Conservation (phyloP, 306 rosid species). For the Hylodesmum podocarpum region DNA sequence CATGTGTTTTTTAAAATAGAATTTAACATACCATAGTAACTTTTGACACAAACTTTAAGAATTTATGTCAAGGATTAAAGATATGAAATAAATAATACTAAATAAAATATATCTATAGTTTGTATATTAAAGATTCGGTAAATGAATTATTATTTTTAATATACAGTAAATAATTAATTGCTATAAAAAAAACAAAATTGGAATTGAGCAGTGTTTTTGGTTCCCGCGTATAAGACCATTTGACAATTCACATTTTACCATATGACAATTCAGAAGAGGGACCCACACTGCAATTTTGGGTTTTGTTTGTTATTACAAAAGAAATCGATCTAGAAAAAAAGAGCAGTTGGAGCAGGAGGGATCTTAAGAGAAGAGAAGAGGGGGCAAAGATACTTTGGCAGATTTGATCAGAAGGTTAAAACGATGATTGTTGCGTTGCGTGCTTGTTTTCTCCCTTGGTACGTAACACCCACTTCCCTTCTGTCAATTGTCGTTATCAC, state of each 20-base stretch:
- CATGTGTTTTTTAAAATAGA: no score
- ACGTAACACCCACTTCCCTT: neutral
- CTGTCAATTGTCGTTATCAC: constrained; percentile 37
- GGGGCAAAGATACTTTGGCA: constrained; percentile 21
- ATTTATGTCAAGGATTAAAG: no score
- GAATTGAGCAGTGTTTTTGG: neutral
- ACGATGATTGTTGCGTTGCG: constrained; percentile 26
- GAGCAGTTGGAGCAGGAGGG: neutral
- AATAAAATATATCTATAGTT: no score
- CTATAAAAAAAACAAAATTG: no score
- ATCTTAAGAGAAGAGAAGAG: neutral
- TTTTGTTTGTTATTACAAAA: neutral
- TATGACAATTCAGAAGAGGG: neutral
- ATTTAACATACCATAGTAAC: no score
- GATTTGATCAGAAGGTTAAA: constrained; percentile 26
- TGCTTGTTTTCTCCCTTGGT: neutral
- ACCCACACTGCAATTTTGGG: neutral
- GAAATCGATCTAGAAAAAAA: no score
- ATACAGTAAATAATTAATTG: no score
- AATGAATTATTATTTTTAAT: no score
- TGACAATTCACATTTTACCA: no score
- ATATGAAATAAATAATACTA: no score
- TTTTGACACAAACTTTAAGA: no score
- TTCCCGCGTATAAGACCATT: neutral
- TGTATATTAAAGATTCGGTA: no score